Base-by-base conservation (phyloP, 768 basidiomycete species). In the Hygrophorus russula region DNA sequence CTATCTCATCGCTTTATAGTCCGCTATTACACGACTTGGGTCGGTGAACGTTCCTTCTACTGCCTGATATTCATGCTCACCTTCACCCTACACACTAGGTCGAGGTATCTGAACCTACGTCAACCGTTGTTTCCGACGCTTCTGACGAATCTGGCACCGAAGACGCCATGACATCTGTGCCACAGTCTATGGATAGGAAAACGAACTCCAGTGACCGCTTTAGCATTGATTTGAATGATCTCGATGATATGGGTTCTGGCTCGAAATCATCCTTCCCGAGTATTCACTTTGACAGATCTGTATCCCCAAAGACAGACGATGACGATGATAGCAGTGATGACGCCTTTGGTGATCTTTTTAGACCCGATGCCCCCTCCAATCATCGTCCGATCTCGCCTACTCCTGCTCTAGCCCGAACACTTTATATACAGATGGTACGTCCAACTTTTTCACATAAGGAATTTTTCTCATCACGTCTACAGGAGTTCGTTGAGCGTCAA, bases 371-470 rank as follows among this genome's bases (percentile, higher is more conserved):
- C 39, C 46, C 13, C 13, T 20, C 12, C 10, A 33, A n/a, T 12
- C 12, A 18, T 27, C 46, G 13, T 18, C 49, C 44, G 17, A 32
- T 33, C 14, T 54, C 53, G 29, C 46, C 56, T 4, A 50, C 56
- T 1, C 66, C 64, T 11, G 46, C 54, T 44, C 47, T 69, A 35
- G 63, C 66, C 13, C 59, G 85, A 46, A 89, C 82, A 6, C 64
- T 96, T 14, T 97, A 94, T 55, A 97, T 97, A 42, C 90, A 94
- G 59, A 97, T 97, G 92, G 88, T 84, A 31, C 28, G 67, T 39
- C n/a, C 5, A 19, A 14, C 28, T 37, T 5, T 14, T 24, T 37
- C 30, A n/a, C n/a, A 13, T 29, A 28, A 11, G 14, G 8, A 12
- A 15, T 31, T 17, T 5, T 37, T 10, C 27, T 33, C 13, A 34